Evolutionary conservation across 2,329 filamentous ascomycete genomes (phyloP), one percentile per base, ranked within the genome.

Genomic region (Simplicillium aogashimaense): DNA sequence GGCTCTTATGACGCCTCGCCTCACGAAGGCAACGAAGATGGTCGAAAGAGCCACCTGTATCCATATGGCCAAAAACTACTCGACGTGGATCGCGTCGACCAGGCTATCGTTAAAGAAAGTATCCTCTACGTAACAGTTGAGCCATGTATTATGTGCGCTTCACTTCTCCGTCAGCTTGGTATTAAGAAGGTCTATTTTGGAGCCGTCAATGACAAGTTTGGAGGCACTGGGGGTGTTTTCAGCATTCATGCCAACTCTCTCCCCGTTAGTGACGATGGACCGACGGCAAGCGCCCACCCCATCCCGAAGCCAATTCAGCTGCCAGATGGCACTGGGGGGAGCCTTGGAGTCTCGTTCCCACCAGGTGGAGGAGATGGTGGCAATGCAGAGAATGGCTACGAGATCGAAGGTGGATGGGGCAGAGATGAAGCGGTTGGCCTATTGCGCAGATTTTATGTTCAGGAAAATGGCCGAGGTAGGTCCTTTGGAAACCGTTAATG

Each of bases 111-210:
- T 50, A 69, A 68, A 31, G 76, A 89, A 47, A 74, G 73, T 50
- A 83, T 80, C 9, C 76, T 98, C 38, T 98, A 98, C 61, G 92
- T 98, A 37, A 98, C 92, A 0, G 90, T 98, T 40, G 94, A 98
- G 64, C 92, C 92, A 4, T 98, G 92, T 60, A 87, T 98, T 65
- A 98, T 98, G 92, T 98, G 92, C 58, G 92, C 92, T 11, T 94
- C 88, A 7, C 78, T 94, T 39, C 73, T 98, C 38, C 79, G 88
- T 38, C 94, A 98, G 61, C 82, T 94, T 48, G 77, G 80, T 12
- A 88, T 98, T 60, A 78, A 83, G 46, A 83, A 83, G 49, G 92
- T 98, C 28, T 97, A 90, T 61, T 98, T 92, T 60, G 94, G 92
- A 4, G 94, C 89, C 44, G 78, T 85, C 52, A 98, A 98, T 59